These are phyloP conservation scores for Calonectria montana DNA, from an alignment of 2,329 filamentous ascomycete species.

Conservation along the genomic window DNA sequence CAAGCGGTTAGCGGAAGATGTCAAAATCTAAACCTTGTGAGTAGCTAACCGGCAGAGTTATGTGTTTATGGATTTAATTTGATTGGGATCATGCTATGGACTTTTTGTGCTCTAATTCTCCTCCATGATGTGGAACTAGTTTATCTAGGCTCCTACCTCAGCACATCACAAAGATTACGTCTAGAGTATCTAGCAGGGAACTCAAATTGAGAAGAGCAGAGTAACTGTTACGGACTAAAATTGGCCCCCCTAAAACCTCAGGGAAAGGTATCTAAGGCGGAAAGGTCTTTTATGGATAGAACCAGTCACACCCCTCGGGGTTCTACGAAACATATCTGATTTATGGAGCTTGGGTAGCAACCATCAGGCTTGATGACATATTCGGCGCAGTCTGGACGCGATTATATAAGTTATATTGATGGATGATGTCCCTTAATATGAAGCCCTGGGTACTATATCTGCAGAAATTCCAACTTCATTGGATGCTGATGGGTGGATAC, in stretches of 20 bases:
- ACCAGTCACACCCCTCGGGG: neutral
- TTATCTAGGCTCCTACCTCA: neutral
- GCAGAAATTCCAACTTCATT: too few relatives aligned
- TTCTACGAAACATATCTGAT: neutral
- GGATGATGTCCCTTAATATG: too few relatives aligned
- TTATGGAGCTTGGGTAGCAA: too few relatives aligned
- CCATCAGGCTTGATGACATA: neutral
- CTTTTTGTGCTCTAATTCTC: neutral
- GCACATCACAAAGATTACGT: neutral
- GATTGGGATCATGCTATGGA: neutral
- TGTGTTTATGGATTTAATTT: neutral
- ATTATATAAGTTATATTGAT: neutral
- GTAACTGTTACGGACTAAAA: neutral
- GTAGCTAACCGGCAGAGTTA: neutral
- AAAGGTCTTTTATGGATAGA: neutral
- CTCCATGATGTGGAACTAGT: neutral
- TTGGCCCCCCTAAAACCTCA: neutral
- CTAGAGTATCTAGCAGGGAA: neutral
- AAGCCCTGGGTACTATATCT: too few relatives aligned
- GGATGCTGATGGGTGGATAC: too few relatives aligned
- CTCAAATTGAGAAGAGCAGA: neutral
- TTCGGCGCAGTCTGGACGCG: neutral
- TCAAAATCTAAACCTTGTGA: neutral
- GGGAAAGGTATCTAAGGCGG: neutral
- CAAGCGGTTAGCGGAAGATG: neutral